Evolutionary conservation across 2,329 filamentous ascomycete species (phyloP), one percentile per base, ranked within the genome.

Genomic region (Calycina herbarum): DNA sequence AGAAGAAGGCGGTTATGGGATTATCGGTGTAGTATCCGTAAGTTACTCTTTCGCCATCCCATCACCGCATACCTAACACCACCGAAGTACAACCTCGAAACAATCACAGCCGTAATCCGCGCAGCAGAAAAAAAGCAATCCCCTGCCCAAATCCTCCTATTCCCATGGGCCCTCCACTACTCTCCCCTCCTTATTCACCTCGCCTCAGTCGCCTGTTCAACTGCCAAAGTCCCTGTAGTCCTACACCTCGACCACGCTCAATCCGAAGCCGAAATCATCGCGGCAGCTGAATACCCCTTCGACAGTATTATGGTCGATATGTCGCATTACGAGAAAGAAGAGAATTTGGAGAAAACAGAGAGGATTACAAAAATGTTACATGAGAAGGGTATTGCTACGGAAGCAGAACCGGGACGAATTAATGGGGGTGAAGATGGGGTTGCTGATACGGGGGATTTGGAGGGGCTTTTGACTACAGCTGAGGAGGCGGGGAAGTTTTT

Each of bases 241-340:
- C 77, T 90, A 11, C 88, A 90, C 76, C 82, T 91, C 73, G 88
- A 91, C 78, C 88, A 90, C 75, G 86, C 86, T 5, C 87, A 89
- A 72, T 82, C 82, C 5, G 83, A 85, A 35, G 82, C 82, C 64
- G 82, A 86, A 56, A 87, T 90, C 67, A 81, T 82, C 5, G 78
- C 78, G 0, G 86, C 86, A 0, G 85, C 85, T 0, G 80, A 83
- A 1, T 78, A 86, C 45, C 81, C 81, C 0, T 91, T 92, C 69
- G 89, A 92, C 75, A 84, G 81, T 62, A 91, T 92, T 74, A 92
- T 92, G 89, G 86, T 92, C 0, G 90, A 92, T 77, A 92, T 92
- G 89, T 86, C 82, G 65, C 89, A 92, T 74, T 86, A 89, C 73
- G 88, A 90, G 70, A 87, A 87, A 71, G 87, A 83, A 63, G 88